Evolutionary conservation across 257 asterid genomes (phyloP).

Genomic region (Penstemon davidsonii): DNA sequence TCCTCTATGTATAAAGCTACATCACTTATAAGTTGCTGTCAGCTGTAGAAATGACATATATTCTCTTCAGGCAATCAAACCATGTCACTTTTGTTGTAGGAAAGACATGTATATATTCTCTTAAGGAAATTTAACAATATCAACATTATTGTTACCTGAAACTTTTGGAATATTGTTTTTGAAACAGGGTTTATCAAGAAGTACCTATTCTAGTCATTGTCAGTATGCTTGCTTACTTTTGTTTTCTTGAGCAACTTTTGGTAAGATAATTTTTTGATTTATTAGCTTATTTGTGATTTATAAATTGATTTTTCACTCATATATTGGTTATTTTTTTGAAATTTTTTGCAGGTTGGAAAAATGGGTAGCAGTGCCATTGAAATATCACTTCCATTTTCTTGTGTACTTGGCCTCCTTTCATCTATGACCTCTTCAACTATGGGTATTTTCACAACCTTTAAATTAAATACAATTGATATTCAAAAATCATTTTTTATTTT

Average conservation of each 20-base stretch:
- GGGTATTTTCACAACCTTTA: slow-evolving; percentile 47
- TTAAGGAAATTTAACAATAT: neutral
- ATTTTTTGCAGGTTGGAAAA: slow-evolving; percentile 59
- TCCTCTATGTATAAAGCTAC: too few relatives aligned
- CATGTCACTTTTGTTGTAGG: neutral
- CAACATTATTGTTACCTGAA: neutral
- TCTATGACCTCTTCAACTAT: slow-evolving; percentile 87
- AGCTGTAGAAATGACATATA: too few relatives aligned
- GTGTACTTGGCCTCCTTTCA: slow-evolving; percentile 82
- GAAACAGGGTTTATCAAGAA: slow-evolving; percentile 85
- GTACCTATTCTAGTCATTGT: slow-evolving; percentile 86
- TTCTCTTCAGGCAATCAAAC: too few relatives aligned
- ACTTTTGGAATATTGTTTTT: neutral
- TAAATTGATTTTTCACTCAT: slow-evolving; percentile 19
- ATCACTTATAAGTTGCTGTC: too few relatives aligned
- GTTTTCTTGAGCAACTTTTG: slow-evolving; percentile 97
- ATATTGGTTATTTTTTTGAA: neutral
- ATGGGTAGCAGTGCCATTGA: slow-evolving; percentile 81
- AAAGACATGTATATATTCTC: neutral
- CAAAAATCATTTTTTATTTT: too few relatives aligned
- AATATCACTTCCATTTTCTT: slow-evolving; percentile 90
- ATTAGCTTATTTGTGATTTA: neutral
- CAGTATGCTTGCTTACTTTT: slow-evolving; percentile 89
- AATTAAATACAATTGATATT: neutral
- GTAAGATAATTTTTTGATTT: slow-evolving; percentile 40